Percentiles rank a stretch among this genome's conserved stretches.
phyloP scores from a whole-genome alignment of 768 basidiomycete species.

The Trametes villosa region DNA sequence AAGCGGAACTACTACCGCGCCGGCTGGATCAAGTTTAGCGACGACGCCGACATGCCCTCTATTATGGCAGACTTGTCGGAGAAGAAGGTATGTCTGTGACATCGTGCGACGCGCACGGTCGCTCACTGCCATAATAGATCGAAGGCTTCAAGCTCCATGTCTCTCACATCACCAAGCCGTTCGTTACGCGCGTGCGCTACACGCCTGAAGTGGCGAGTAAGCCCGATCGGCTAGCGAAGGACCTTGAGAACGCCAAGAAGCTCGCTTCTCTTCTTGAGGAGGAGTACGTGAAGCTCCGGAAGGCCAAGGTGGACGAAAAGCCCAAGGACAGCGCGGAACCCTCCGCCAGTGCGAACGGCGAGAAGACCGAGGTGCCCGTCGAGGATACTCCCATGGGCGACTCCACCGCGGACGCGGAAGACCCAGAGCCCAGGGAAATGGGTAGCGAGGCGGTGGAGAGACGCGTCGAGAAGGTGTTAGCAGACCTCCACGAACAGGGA shows the following conservation, averaged over 20 bases:
- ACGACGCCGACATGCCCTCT: slow-evolving; percentile 79
- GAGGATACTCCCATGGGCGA: slow-evolving; percentile 39
- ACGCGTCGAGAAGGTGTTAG: slow-evolving; percentile 76
- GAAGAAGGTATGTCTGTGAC: slow-evolving; percentile 74
- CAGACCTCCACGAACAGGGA: slow-evolving; percentile 69
- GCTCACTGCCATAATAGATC: slow-evolving; percentile 35
- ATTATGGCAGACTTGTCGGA: slow-evolving; percentile 79
- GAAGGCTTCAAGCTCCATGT: slow-evolving; percentile 95
- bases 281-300: slow-evolving; percentile 60
- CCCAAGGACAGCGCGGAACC: slow-evolving; percentile 23
- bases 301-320: slow-evolving; percentile 35
- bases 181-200: slow-evolving; percentile 75
- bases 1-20: slow-evolving; percentile 94
- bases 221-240: slow-evolving; percentile 80
- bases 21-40: slow-evolving; percentile 88
- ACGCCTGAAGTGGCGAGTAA: slow-evolving; percentile 83
- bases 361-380: slow-evolving; percentile 8
- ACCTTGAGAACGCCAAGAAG: slow-evolving; percentile 73
- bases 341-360: slow-evolving; percentile 25
- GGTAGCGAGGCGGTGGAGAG: slow-evolving; percentile 84
- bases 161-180: slow-evolving; percentile 77
- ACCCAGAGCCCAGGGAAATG: slow-evolving; percentile 61
- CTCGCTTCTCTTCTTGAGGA: slow-evolving; percentile 79
- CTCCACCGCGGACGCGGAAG: slow-evolving; percentile 40
- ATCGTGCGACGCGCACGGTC: not conserved